Conservation (phyloP, 177 flowering plant species). For the Vitis hybrid region DNA sequence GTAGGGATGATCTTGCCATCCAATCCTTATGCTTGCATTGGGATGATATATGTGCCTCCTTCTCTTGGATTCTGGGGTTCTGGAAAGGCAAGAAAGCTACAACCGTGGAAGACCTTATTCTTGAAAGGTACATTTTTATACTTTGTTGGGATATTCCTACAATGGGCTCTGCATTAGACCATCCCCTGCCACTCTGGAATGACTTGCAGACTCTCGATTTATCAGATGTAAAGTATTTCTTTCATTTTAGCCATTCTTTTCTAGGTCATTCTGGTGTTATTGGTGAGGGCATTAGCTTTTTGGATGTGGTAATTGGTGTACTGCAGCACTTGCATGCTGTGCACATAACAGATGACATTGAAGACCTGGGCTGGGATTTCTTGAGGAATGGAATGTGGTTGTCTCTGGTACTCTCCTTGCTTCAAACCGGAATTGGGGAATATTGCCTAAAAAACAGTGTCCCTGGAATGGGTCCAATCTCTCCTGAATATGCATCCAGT, state of each 20-base stretch:
- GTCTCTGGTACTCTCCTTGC: constrained; percentile 59
- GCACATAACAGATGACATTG: constrained; percentile 22
- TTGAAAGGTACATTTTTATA: constrained; percentile 78
- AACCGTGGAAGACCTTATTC: constrained; percentile 65
- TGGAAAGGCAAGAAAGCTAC: constrained; percentile 79
- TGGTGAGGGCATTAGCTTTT: constrained; percentile 22
- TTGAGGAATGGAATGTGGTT: constrained; percentile 71
- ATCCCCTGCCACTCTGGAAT: constrained; percentile 20
- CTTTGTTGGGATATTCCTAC: constrained; percentile 81
- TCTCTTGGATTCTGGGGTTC: constrained; percentile 53
- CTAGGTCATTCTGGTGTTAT: constrained; percentile 25
- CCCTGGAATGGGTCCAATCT: constrained; percentile 24
- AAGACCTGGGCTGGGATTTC: constrained; percentile 69
- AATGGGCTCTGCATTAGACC: constrained; percentile 25
- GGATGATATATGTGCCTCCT: constrained; percentile 50
- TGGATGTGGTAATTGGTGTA: constrained; percentile 40
- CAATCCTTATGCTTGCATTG: constrained; percentile 46
- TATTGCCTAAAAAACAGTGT: constrained; percentile 38
- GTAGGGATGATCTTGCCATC: constrained; percentile 33
- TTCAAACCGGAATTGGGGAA: constrained; percentile 47
- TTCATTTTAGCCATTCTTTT: constrained; percentile 53
- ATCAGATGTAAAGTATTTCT: constrained; percentile 39
- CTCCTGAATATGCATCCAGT: constrained; percentile 27
- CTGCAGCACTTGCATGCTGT: constrained; percentile 44
- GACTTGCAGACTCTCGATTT: constrained; percentile 30